Base-by-base conservation (phyloP, 768 basidiomycete species). In the Agaricus subrufescens region DNA sequence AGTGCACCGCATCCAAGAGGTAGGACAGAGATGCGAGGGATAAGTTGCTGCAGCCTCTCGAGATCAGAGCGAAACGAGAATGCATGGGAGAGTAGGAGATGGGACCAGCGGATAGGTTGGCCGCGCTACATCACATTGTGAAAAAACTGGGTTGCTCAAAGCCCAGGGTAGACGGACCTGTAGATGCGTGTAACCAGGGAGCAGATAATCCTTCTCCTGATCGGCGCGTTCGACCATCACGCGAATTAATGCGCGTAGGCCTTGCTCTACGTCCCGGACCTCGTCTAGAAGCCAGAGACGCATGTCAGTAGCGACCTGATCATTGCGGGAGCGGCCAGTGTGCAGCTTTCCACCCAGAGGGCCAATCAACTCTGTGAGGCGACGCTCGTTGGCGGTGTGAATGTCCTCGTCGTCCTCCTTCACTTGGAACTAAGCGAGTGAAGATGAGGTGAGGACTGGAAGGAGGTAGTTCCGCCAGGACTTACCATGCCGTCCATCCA, bases 291-390 rank as follows among this genome's bases (percentile, higher is more conserved):
- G 80, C 97, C 97, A 99, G 11, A 99, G 72, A 30, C 97, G 87
- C 89, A 98, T 91, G 67, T 99, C 97, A 1, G 97, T 99, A 3
- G 96, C 94, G 59, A 98, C 96, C 69, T 99, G 97, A 68, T 99
- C 97, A 70, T 99, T 99, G 52, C 97, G 83, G 50, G 94, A 96
- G 58, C 97, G 85, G 29, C 97, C 97, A 0, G 97, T 99, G 67
- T 99, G 97, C 43, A 99, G 78, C 71, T 98, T 99, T 3, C 97
- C 97, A 4, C 92, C 94, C 14, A 93, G 82, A 12, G 90, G 77
- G 0, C 97, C 97, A 52, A 98, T 92, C 52, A 99, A 73, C 73
- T 99, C 96, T 60, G 86, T 91, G 61, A 99, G 71, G 42, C 97
- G 83, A 46, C 97, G 85, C 69, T 99, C 97, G 65, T 98, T 99